Evolutionary conservation across 306 rosid species (phyloP).

Genomic region (Hippophae gyantsensis): DNA sequence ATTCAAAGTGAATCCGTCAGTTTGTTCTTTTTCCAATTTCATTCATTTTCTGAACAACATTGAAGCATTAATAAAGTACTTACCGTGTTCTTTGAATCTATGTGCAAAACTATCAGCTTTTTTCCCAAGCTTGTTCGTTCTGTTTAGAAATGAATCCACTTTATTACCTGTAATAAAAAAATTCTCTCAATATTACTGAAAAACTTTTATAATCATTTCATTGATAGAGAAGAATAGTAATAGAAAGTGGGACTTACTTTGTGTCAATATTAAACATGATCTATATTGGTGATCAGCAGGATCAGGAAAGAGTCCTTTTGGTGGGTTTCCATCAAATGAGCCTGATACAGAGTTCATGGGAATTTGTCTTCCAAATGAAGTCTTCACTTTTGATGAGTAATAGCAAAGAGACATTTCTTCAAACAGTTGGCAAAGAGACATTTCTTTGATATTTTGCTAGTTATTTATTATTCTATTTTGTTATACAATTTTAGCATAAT

Average conservation of each 20-base stretch:
- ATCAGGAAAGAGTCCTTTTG: not conserved
- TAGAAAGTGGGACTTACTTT: too few relatives aligned
- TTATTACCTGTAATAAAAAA: too few relatives aligned
- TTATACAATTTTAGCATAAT: too few relatives aligned
- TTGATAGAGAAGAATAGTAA: too few relatives aligned
- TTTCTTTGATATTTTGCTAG: not conserved
- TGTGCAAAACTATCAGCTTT: conserved; percentile 23
- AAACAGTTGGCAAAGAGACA: not conserved
- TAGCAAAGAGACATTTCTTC: not conserved
- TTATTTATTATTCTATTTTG: too few relatives aligned
- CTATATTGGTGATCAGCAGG: not conserved
- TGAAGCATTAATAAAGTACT: not conserved
- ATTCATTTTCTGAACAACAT: too few relatives aligned
- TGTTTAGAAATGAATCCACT: too few relatives aligned
- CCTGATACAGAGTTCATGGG: not conserved
- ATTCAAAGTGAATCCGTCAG: too few relatives aligned
- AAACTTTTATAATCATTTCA: too few relatives aligned
- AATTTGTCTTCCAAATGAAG: not conserved
- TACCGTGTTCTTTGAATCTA: conserved; percentile 41
- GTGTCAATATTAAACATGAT: too few relatives aligned
- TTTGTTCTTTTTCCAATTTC: too few relatives aligned
- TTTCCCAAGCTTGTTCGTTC: conserved; percentile 23
- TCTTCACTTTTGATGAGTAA: not conserved
- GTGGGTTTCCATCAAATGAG: not conserved
- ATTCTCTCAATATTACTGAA: not conserved